Conservation (phyloP, 768 basidiomycete species). For the Psilocybe azurescens region DNA sequence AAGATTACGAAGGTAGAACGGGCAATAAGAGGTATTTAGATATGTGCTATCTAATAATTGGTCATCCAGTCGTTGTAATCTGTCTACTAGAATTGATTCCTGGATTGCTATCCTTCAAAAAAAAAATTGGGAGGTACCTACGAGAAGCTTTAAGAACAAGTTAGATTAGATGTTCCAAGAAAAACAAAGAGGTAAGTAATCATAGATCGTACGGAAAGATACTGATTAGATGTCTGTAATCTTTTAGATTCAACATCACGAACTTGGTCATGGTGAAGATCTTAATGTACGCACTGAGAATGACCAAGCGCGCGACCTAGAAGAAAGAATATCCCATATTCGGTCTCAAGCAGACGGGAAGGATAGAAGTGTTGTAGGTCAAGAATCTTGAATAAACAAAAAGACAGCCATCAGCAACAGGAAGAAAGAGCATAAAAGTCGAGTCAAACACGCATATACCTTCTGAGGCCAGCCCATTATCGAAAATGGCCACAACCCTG, state of each 20-base stretch:
- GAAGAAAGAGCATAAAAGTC: slow-evolving; percentile 2
- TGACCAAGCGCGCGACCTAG: slow-evolving; percentile 99
- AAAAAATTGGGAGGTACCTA: no score
- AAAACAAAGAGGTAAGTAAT: no score
- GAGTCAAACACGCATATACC: slow-evolving; percentile 39
- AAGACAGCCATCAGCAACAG: background rate
- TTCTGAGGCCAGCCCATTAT: slow-evolving; percentile 98
- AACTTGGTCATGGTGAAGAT: slow-evolving; percentile 99
- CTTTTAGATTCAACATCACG: slow-evolving; percentile 99
- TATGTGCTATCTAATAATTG: no score
- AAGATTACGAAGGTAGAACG: no score
- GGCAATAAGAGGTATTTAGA: no score
- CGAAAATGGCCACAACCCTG: slow-evolving; percentile 96
- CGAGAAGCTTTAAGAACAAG: no score
- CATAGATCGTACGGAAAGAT: no score
- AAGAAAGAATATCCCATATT: slow-evolving; percentile 99
- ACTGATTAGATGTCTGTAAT: no score
- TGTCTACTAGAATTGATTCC: no score
- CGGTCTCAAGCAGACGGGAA: slow-evolving; percentile 88
- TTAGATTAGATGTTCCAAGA: no score
- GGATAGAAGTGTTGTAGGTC: slow-evolving; percentile 90
- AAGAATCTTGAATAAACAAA: slow-evolving; percentile 55
- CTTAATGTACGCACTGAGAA: slow-evolving; percentile 92
- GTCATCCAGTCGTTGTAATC: no score
- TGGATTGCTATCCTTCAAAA: no score